Conservation (phyloP, 208 protist genomes). For the Wallacemonas sp. region DNA sequence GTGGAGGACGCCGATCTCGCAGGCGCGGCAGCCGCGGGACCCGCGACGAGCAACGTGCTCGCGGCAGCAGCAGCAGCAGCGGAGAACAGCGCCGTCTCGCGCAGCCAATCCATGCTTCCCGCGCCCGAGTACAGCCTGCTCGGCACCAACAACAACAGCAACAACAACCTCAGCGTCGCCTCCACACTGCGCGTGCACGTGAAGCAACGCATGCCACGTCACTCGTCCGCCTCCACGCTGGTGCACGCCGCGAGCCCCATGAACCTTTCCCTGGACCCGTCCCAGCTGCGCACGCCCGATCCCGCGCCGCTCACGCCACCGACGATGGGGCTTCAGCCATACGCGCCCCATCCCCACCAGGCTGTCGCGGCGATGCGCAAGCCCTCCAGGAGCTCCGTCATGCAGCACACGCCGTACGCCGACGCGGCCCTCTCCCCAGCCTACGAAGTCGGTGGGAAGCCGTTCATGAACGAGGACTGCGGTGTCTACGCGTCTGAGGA, state of each 20-base stretch:
- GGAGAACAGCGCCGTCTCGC: not conserved
- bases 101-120: not conserved
- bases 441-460: not conserved
- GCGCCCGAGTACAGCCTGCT: not conserved
- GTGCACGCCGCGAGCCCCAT: not conserved
- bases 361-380: not conserved
- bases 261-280: conserved; percentile 6
- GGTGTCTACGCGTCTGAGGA: not conserved
- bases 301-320: not conserved
- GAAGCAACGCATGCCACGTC: conserved; percentile 1
- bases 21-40: not conserved
- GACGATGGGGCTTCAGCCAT: not conserved
- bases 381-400: not conserved
- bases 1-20: too few relatives aligned
- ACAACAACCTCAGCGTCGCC: conserved; percentile 1
- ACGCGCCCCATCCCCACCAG: too few relatives aligned
- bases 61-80: not conserved
- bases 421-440: not conserved
- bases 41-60: not conserved
- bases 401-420: conserved; percentile 6
- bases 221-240: conserved; percentile 1
- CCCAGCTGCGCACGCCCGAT: conserved; percentile 4
- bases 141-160: not conserved
- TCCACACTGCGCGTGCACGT: conserved; percentile 9
- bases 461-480: conserved; percentile 2